Evolutionary conservation across 169 alveolate species (phyloP).

Genomic region (Plasmodium sp.): DNA sequence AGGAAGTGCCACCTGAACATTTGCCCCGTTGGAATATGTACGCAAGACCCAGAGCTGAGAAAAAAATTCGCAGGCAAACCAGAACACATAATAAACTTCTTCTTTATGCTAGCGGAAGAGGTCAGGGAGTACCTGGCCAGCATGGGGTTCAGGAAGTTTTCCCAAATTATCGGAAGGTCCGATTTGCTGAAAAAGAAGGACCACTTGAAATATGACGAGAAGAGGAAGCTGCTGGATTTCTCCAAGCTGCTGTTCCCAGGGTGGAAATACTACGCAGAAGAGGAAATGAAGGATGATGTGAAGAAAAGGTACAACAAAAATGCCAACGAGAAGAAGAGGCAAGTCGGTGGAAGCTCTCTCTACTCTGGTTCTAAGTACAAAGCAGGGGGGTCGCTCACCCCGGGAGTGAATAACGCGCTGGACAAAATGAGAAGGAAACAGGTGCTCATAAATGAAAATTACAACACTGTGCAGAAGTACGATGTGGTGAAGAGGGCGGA

Average conservation of each 20-base stretch:
- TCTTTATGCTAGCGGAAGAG: slow-evolving; percentile 84
- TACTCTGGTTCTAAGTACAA: slow-evolving; percentile 15
- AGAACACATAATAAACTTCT: slow-evolving; percentile 84
- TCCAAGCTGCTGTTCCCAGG: slow-evolving; percentile 72
- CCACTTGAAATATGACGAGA: slow-evolving; percentile 70
- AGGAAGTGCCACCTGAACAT: slow-evolving; percentile 87
- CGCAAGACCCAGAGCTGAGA: slow-evolving; percentile 86
- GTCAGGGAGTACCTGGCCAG: slow-evolving; percentile 81
- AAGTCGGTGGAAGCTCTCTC: background rate
- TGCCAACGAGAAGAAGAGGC: background rate
- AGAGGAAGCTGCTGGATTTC: slow-evolving; percentile 61
- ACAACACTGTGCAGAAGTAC: slow-evolving; percentile 17
- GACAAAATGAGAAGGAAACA: slow-evolving; percentile 21
- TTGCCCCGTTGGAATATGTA: slow-evolving; percentile 88
- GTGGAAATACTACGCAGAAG: slow-evolving; percentile 76
- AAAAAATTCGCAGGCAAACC: slow-evolving; percentile 87
- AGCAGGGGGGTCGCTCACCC: background rate
- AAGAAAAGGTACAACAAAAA: background rate
- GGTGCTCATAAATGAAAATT: slow-evolving; percentile 45
- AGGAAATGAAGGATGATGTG: slow-evolving; percentile 31
- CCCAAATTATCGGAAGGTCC: slow-evolving; percentile 76
- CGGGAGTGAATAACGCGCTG: background rate
- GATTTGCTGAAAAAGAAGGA: slow-evolving; percentile 70
- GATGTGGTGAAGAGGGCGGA: background rate
- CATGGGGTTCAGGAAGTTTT: slow-evolving; percentile 78